A percentile compares a stretch with the other conserved stretches of the same genome.
These are phyloP conservation scores for Ustilago curta DNA, from an alignment of 1,284 basidiomycete species.

Conservation along the genomic window DNA sequence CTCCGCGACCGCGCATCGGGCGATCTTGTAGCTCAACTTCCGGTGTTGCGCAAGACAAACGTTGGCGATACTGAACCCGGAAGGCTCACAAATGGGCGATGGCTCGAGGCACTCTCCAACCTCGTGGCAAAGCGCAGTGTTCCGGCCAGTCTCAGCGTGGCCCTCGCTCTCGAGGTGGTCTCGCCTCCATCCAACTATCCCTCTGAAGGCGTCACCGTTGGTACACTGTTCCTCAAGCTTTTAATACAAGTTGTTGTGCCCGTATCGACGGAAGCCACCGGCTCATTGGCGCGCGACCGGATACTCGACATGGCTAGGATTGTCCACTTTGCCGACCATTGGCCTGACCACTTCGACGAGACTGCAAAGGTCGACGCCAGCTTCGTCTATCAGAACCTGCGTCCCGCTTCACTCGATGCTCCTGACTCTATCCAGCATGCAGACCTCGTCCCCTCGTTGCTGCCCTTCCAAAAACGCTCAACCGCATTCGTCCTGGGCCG, in stretches of 20 bases:
- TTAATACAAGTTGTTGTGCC: conserved; percentile 9
- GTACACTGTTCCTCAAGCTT: conserved; percentile 40
- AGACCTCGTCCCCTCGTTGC: conserved; percentile 45
- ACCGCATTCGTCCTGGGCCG: conserved; percentile 61
- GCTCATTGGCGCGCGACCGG: conserved; percentile 5
- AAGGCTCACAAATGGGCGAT: conserved; percentile 39
- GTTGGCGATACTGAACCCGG: not conserved
- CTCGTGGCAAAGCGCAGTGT: conserved; percentile 3
- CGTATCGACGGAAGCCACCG: conserved; percentile 5
- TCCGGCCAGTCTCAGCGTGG: not conserved
- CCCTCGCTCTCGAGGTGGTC: conserved; percentile 6
- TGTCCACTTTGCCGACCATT: conserved; percentile 35
- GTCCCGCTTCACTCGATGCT: conserved; percentile 20
- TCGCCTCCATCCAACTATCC: conserved; percentile 19
- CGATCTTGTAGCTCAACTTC: conserved; percentile 15
- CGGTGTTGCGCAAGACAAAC: conserved; percentile 6
- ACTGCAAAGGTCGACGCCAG: conserved; percentile 27
- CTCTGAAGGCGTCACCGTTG: conserved; percentile 18
- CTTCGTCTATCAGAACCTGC: conserved; percentile 54
- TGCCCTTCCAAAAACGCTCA: conserved; percentile 63
- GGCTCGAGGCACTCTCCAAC: conserved; percentile 25
- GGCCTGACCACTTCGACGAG: conserved; percentile 1
- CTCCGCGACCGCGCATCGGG: conserved; percentile 10
- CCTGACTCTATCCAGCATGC: conserved; percentile 49
- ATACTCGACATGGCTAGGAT: conserved; percentile 40